These are phyloP conservation scores for Cryphonectria japonica DNA, from an alignment of 2,329 filamentous ascomycete genomes.

Conservation along the genomic window DNA sequence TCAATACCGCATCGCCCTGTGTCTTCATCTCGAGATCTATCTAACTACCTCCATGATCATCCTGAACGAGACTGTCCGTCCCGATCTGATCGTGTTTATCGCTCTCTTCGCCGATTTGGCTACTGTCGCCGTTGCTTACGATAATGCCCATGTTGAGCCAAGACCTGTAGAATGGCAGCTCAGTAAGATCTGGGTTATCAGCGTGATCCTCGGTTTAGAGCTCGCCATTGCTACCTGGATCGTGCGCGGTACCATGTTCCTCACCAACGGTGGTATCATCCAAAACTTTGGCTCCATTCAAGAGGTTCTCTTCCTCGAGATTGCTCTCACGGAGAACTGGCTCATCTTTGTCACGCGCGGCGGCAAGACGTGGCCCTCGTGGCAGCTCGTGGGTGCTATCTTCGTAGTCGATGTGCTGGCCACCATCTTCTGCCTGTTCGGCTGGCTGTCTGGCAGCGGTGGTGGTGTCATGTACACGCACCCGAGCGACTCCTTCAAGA, in stretches of 20 bases:
- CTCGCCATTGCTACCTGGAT: conserved; percentile 75
- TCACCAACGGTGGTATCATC: conserved; percentile 72
- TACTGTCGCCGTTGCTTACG: conserved; percentile 78
- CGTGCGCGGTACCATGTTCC: conserved; percentile 70
- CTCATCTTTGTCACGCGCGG: conserved; percentile 78
- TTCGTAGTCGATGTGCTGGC: conserved; percentile 72
- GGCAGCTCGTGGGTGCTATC: conserved; percentile 74
- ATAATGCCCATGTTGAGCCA: conserved; percentile 76
- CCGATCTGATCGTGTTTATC: conserved; percentile 77
- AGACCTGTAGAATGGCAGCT: conserved; percentile 81
- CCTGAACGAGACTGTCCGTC: conserved; percentile 75
- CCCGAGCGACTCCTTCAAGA: conserved; percentile 36
- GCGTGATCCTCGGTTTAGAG: conserved; percentile 67
- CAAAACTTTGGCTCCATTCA: conserved; percentile 76
- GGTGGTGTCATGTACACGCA: conserved; percentile 26
- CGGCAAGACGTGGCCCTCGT: conserved; percentile 73
- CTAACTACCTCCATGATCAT: conserved; percentile 78
- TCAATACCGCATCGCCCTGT: conserved; percentile 76
- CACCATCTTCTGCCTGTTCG: conserved; percentile 76
- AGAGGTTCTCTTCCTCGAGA: conserved; percentile 75
- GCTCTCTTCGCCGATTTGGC: conserved; percentile 80
- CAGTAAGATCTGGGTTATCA: conserved; percentile 81
- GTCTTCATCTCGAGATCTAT: conserved; percentile 76
- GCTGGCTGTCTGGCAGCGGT: conserved; percentile 63
- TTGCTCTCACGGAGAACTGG: conserved; percentile 77